Percentiles rank a stretch among this genome's conserved stretches.
Conservation (phyloP, 768 basidiomycete species). For the Leccinum ochraceum region DNA sequence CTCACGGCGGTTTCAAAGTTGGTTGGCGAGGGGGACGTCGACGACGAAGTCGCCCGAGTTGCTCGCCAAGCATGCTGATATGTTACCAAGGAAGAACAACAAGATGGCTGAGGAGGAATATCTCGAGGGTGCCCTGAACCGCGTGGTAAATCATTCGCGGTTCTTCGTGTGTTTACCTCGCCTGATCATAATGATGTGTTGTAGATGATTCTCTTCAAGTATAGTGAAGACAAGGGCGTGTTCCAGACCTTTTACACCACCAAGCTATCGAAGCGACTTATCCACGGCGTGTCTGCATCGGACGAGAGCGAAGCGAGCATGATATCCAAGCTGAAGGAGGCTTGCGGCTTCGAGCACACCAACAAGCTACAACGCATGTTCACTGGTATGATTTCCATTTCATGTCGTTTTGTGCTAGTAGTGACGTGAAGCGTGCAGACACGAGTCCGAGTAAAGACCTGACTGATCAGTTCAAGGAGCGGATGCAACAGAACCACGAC, state of each 20-base stretch:
- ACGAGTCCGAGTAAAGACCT: conserved; percentile 95
- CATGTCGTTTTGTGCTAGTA: not conserved
- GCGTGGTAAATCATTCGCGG: conserved; percentile 63
- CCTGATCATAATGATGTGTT: conserved; percentile 10
- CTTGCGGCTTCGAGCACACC: conserved; percentile 96
- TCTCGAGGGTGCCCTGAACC: conserved; percentile 85
- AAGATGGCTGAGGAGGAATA: conserved; percentile 85
- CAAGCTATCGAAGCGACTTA: conserved; percentile 89
- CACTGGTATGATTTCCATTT: conserved; percentile 57
- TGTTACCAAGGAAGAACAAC: conserved; percentile 89
- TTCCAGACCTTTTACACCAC: conserved; percentile 98
- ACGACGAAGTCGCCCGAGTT: conserved; percentile 88
- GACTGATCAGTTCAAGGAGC: conserved; percentile 92
- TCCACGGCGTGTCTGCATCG: conserved; percentile 87
- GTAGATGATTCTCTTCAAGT: conserved; percentile 97
- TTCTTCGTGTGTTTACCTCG: not conserved
- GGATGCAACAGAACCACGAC: conserved; percentile 83
- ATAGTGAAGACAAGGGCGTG: conserved; percentile 97
- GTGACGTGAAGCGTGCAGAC: conserved; percentile 50
- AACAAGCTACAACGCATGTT: conserved; percentile 97
- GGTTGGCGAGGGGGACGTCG: conserved; percentile 66
- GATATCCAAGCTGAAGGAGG: conserved; percentile 97
- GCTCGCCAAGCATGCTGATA: conserved; percentile 89
- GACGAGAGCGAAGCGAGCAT: conserved; percentile 97
- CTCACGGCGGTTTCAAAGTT: conserved; percentile 77